These are phyloP conservation scores for Earliella scabrosa DNA, from an alignment of 1,284 basidiomycete species.

Conservation along the genomic window DNA sequence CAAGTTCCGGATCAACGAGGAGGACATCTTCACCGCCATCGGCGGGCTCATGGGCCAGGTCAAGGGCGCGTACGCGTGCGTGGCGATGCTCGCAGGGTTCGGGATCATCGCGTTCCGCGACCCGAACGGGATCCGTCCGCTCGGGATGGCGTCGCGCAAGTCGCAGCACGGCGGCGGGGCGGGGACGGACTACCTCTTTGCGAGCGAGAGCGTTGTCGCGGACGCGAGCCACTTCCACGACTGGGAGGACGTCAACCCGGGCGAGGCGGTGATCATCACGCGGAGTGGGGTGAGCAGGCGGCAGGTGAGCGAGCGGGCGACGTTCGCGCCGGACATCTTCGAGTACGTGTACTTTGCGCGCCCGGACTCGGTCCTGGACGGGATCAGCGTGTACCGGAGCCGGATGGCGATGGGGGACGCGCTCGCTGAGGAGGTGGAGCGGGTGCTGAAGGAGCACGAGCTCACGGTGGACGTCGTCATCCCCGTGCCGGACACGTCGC, in stretches of 20 bases:
- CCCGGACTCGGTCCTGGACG: constrained; percentile 97
- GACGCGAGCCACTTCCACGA: constrained; percentile 91
- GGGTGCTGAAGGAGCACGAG: constrained; percentile 71
- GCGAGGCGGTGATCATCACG: constrained; percentile 96
- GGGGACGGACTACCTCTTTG: constrained; percentile 87
- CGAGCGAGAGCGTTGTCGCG: constrained; percentile 96
- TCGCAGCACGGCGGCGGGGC: constrained; percentile 39
- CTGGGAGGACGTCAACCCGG: constrained; percentile 97
- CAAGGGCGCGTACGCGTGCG: constrained; percentile 95
- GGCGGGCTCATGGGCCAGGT: constrained; percentile 88
- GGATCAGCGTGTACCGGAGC: constrained; percentile 95
- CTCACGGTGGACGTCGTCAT: constrained; percentile 94
- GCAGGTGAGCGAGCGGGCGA: constrained; percentile 69
- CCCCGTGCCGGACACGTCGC: constrained; percentile 95
- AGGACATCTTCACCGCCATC: constrained; percentile 97
- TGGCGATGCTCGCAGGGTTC: constrained; percentile 98
- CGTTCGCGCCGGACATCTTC: constrained; percentile 98
- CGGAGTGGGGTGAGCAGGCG: constrained; percentile 75
- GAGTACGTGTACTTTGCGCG: constrained; percentile 99
- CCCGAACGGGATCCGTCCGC: constrained; percentile 97
- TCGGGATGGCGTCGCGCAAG: constrained; percentile 81
- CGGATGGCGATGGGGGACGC: constrained; percentile 99
- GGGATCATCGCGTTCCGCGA: constrained; percentile 99
- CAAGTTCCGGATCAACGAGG: constrained; percentile 99
- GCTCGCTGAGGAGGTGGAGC: constrained; percentile 86